Evolutionary conservation across 345 rosid species (phyloP).

Genomic region (Eucalyptus cloeziana): DNA sequence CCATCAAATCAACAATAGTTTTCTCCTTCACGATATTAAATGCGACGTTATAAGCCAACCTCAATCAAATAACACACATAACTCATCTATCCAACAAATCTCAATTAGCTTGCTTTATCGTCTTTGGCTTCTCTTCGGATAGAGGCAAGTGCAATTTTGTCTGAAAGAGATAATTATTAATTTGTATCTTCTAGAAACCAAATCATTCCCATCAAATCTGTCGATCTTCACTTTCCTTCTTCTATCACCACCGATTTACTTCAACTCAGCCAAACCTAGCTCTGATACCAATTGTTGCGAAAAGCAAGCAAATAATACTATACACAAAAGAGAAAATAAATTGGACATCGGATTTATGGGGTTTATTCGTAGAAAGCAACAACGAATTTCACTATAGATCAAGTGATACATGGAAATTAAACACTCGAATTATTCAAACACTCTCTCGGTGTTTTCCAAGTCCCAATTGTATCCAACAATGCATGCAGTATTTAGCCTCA

Average conservation of each 20-base stretch:
- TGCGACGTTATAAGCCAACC: accelerated
- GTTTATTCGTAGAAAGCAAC: too few relatives aligned
- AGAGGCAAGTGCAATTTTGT: accelerated
- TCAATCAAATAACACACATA: too few relatives aligned
- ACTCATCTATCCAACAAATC: too few relatives aligned
- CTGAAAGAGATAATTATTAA: too few relatives aligned
- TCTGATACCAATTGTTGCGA: accelerated
- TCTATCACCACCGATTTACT: accelerated
- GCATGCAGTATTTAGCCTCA: accelerated
- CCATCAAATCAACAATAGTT: too few relatives aligned
- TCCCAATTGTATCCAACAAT: too few relatives aligned
- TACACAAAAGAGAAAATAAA: too few relatives aligned
- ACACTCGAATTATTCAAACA: accelerated
- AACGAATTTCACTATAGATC: accelerated
- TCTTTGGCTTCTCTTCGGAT: accelerated
- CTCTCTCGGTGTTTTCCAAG: accelerated
- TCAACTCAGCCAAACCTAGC: accelerated
- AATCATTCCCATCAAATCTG: accelerated
- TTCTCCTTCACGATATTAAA: too few relatives aligned
- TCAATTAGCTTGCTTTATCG: accelerated
- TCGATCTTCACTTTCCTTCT: accelerated
- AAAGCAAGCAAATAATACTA: accelerated
- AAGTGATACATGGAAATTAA: accelerated
- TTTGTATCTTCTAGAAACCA: accelerated
- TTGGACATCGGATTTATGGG: accelerated